Evolutionary conservation across 495 filamentous ascomycete genomes (phyloP).

Genomic region (Aspergillus sclerotiicarbonarius): DNA sequence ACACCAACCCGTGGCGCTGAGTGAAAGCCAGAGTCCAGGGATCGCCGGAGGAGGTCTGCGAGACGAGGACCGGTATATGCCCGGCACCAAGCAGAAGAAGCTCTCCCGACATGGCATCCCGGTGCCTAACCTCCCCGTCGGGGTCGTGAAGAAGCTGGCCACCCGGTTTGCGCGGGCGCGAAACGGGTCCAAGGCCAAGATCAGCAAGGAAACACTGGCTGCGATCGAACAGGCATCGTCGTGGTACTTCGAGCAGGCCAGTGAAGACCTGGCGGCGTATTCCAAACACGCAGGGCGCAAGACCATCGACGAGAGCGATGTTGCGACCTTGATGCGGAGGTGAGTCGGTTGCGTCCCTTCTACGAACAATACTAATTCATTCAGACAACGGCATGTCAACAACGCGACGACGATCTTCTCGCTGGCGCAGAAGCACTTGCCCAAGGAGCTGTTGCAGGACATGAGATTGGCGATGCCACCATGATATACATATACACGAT

Average conservation of each 20-base stretch:
- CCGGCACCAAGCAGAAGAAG: conserved; percentile 46
- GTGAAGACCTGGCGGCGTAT: conserved; percentile 75
- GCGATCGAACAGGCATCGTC: conserved; percentile 77
- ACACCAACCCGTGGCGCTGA: conserved; percentile 29
- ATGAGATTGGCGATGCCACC: conserved; percentile 67
- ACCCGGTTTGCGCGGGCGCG: conserved; percentile 63
- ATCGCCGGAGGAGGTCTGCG: conserved; percentile 44
- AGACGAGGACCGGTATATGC: conserved; percentile 28
- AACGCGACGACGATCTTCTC: conserved; percentile 74
- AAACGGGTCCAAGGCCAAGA: conserved; percentile 58
- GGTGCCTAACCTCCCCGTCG: conserved; percentile 69
- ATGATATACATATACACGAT: conserved; percentile 27
- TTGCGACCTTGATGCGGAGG: conserved; percentile 79
- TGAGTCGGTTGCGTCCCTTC: conserved; percentile 28
- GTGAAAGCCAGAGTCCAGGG: conserved; percentile 37
- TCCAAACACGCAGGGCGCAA: conserved; percentile 79
- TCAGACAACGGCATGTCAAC: conserved; percentile 76
- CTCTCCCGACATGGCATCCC: conserved; percentile 72
- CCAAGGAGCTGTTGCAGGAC: conserved; percentile 78
- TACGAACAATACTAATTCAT: conserved; percentile 28
- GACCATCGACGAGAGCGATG: conserved; percentile 82
- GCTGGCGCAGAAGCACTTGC: conserved; percentile 76
- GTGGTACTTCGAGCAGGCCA: conserved; percentile 84
- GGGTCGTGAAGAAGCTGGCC: conserved; percentile 72
- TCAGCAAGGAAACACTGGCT: conserved; percentile 68